Evolutionary conservation across 257 asterid genomes (phyloP), one percentile per base, ranked within the genome.

Genomic region (Echites panduratus): DNA sequence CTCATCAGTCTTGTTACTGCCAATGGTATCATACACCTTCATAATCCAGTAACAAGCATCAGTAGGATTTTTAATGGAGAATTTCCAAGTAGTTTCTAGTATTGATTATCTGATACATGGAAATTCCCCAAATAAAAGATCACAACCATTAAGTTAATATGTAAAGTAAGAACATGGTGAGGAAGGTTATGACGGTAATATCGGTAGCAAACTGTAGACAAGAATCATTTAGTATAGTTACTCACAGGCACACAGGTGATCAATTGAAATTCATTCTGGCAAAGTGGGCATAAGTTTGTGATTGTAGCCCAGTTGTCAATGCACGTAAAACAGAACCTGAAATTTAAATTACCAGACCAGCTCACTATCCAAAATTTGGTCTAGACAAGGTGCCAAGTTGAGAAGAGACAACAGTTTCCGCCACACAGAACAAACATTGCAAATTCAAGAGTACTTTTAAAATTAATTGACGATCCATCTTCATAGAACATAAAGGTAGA

Each of bases 181-280:
- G n/a, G n/a, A n/a, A n/a, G n/a, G n/a, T n/a, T 27, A 7, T 24
- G 73, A 57, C 10, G 66, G 68, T 45, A 70, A 76, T 14, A 45
- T 38, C 2, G 40, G 27, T 38, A 4, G 38, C 50, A 27, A 67
- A 74, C 61, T 52, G 43, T 70, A 50, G 62, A n/a, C 62, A 71
- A 56, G 76, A 73, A 71, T 48, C 47, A 47, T 63, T 32, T 61
- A 53, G 43, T 61, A 11, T 11, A 62, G 26, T 85, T 81, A 91
- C 99, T 87, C 89, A 94, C 99, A 66, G 99, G 99, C 79, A 94
- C 98, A 84, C 99, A 94, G 61, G 99, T 94, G 85, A 94, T 94
- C 86, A 90, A 74, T 81, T 94, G 99, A 87, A 91, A 91, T 81
- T 88, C 99, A 81, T 86, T 86, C 92, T 91, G 97, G 87, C 99